Evolutionary conservation across 208 protist genomes (phyloP), one percentile per base, ranked within the genome.

Genomic region (Trypanosoma rangeli): DNA sequence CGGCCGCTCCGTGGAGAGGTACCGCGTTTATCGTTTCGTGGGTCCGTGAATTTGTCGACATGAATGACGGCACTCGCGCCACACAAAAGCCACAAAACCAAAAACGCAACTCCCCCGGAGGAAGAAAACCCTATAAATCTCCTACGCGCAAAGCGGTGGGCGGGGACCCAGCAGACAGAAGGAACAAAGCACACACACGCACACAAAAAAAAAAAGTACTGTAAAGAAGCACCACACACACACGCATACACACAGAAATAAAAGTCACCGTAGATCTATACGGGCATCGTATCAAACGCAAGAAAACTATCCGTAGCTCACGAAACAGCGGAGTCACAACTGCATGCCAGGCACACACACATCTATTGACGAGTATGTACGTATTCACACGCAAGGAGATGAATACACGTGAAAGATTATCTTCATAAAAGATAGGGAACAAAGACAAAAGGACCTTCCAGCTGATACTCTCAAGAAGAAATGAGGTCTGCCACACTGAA

Each of bases 1-100:
- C 26, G 20, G 13, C 15, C 4, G 37, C 24, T 63, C 20, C 53
- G 3, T 53, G 1, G 26, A 31, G 26, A 44, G 26, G 18, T 13
- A 12, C 39, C 37, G 55, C 48, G 46, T 65, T 65, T 16, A 4
- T 42, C 8, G 46, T 37, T 24, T 65, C 46, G 33, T 65, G 44
- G 56, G 12, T 3, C 28, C 20, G 35, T 13, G 20, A 48, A 1
- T 5, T 12, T 62, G 57, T 35, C 57, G 57, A 62, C 57, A 62
- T 62, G 54, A 18, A 59, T 31, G 10, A 22, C 5, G 7, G n/a
- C 54, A 59, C 54, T 35, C 54, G 3, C 0, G 26, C 33, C n/a
- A 1, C 28, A 31, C 15, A 59, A 15, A 24, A n/a, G 22, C 16
- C 7, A 53, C 7, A 26, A 53, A 24, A 53, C 5, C 2, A 53